phyloP scores from a whole-genome alignment of 257 asterid genomes.

The Solanum gracilifrons region DNA sequence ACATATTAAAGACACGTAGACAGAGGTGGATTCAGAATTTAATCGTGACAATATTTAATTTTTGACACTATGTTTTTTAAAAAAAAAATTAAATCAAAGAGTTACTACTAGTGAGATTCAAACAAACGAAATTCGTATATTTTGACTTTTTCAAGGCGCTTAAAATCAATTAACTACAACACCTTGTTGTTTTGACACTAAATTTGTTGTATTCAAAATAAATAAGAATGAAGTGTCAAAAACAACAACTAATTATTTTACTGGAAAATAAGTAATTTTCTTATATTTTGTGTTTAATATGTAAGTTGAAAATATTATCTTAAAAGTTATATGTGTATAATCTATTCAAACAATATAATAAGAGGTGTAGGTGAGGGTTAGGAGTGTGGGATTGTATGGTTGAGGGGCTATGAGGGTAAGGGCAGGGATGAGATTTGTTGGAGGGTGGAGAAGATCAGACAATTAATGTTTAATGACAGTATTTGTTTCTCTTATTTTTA shows the following conservation, averaged over 20 bases:
- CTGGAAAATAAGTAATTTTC: not conserved
- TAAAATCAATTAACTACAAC: rapidly evolving
- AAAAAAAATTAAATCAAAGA: too few relatives aligned
- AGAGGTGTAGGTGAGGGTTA: not conserved
- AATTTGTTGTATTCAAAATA: too few relatives aligned
- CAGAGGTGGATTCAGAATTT: not conserved
- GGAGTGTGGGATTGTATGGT: not conserved
- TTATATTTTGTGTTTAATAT: not conserved
- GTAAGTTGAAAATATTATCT: not conserved
- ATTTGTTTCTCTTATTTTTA: not conserved
- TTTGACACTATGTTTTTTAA: not conserved
- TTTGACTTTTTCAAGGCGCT: rapidly evolving
- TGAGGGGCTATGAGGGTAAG: not conserved
- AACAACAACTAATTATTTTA: not conserved
- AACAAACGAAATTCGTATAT: rapidly evolving
- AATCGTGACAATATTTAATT: not conserved
- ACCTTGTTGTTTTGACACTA: rapidly evolving
- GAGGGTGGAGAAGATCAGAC: not conserved
- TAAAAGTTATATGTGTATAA: not conserved
- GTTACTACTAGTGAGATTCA: rapidly evolving
- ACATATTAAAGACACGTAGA: rapidly evolving
- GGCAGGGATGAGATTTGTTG: not conserved
- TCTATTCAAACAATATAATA: not conserved
- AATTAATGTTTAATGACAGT: not conserved
- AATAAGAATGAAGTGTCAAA: rapidly evolving